These are phyloP conservation scores for Yamadazyma sp. DNA, from an alignment of 805 yeast species.

Conservation along the genomic window DNA sequence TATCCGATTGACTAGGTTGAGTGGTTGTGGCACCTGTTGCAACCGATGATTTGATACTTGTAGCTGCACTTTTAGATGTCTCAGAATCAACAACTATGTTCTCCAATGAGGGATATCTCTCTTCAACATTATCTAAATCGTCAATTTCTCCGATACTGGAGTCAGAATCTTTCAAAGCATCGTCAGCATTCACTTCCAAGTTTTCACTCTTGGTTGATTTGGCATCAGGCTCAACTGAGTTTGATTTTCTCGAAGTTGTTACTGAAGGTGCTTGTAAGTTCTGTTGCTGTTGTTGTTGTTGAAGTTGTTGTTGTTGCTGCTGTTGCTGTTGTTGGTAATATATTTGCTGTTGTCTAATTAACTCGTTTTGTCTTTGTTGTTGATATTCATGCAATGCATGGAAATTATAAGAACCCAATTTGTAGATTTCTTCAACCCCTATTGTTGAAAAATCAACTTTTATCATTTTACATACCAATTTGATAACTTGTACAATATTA, in stretches of 20 bases:
- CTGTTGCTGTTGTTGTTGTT: slow-evolving; percentile 5
- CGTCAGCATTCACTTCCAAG: not conserved
- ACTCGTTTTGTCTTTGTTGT: slow-evolving; percentile 30
- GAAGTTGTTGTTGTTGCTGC: slow-evolving; percentile 16
- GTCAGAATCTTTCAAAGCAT: slow-evolving; percentile 10
- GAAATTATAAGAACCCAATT: slow-evolving; percentile 53
- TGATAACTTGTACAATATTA: slow-evolving; percentile 78
- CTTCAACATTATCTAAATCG: slow-evolving; percentile 44
- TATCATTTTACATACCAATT: slow-evolving; percentile 55
- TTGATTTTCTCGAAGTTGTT: not conserved
- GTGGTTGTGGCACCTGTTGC: slow-evolving; percentile 2
- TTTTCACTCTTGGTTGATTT: not conserved
- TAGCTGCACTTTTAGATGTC: not conserved
- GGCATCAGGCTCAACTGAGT: not conserved
- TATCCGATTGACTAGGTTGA: no score
- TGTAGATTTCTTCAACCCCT: slow-evolving; percentile 43
- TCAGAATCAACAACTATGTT: slow-evolving; percentile 16
- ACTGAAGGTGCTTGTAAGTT: not conserved
- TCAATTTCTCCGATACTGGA: slow-evolving; percentile 33
- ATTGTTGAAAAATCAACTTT: slow-evolving; percentile 25
- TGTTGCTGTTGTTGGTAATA: slow-evolving; percentile 41
- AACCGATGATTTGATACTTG: not conserved
- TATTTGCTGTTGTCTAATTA: slow-evolving; percentile 32
- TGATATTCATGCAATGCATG: slow-evolving; percentile 55
- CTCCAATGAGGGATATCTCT: slow-evolving; percentile 51